Base-by-base conservation (phyloP, 768 basidiomycete genomes). In the Clavulina sp. region DNA sequence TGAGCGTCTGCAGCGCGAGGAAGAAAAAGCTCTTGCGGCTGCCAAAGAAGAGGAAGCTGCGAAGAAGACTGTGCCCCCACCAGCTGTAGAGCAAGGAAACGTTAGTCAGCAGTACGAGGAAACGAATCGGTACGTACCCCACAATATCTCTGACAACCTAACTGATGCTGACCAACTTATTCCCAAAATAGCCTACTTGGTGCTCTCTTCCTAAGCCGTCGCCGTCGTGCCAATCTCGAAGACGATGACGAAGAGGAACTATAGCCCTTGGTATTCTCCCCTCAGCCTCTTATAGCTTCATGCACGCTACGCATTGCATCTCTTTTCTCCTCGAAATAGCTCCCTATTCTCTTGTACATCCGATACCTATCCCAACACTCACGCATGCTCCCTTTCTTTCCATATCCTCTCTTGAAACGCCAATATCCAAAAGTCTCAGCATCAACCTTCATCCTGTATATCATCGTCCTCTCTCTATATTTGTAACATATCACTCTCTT, bases 161-260 rank as follows among this genome's bases (percentile, higher is more conserved):
- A 9, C 48, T 7, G 9, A 7, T 38, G 41, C 41, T 44, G 56
- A 32, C 50, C 44, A 13, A 49, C 47, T 46, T 48, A 33, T 36
- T 47, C 13, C 57, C 13, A 7, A 29, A 40, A 18, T 2, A 85
- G 84, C 61, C 59, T 77, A 6, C 62, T 86, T 36, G 76, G 81
- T 32, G 75, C 74, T 1, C 62, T 81, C 40, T 76, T 85, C 58
- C 71, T 84, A 47, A 77, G 71, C 48, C 75, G 83, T 38, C 71
- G 73, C 55, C 67, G 64, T 34, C 48, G 6, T 30, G 29, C 31
- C 48, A 49, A 49, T 49, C 48, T 16, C 7, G 2, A 13, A 9
- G 43, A 46, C 36, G 21, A 21, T 1, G 36, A 38, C 13, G 36
- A 38, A n/a, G n/a, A n/a, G n/a, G n/a, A 7, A 7, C 34, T 38